These are phyloP conservation scores for Vaccinium macrocarpon DNA, from an alignment of 148 eudicot species.

Conservation along the genomic window DNA sequence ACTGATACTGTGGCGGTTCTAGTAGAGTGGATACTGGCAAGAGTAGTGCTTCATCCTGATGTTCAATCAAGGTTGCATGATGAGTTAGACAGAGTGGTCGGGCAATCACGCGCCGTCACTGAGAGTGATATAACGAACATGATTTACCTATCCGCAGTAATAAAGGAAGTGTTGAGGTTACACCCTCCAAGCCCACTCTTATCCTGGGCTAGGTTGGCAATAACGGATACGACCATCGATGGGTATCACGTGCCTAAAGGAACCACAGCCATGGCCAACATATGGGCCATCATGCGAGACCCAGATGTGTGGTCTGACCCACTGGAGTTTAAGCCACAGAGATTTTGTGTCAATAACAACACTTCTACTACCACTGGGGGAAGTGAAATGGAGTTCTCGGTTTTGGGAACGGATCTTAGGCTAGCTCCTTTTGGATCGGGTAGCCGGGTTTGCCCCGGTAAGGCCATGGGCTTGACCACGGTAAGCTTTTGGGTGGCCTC, in stretches of 20 bases:
- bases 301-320: slow-evolving; percentile 57
- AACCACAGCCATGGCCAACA: slow-evolving; percentile 74
- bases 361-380: not conserved
- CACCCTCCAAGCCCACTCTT: slow-evolving; percentile 82
- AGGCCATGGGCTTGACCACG: slow-evolving; percentile 63
- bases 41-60: slow-evolving; percentile 55
- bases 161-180: slow-evolving; percentile 58
- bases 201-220: slow-evolving; percentile 66
- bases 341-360: slow-evolving; percentile 23
- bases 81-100: slow-evolving; percentile 52
- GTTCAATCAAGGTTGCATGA: slow-evolving; percentile 54
- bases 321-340: slow-evolving; percentile 39
- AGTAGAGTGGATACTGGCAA: slow-evolving; percentile 68
- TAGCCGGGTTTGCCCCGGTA: slow-evolving; percentile 74
- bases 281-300: slow-evolving; percentile 69
- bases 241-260: slow-evolving; percentile 58
- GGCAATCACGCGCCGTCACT: slow-evolving; percentile 41
- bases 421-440: slow-evolving; percentile 91
- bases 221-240: slow-evolving; percentile 47
- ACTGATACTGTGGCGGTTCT: slow-evolving; percentile 66
- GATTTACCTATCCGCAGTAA: slow-evolving; percentile 49
- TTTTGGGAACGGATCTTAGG: slow-evolving; percentile 67
- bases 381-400: slow-evolving; percentile 25
- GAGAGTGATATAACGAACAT: slow-evolving; percentile 47
- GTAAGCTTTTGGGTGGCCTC: slow-evolving; percentile 70